Evolutionary conservation across 306 rosid species (phyloP).

Genomic region (Senna tora): DNA sequence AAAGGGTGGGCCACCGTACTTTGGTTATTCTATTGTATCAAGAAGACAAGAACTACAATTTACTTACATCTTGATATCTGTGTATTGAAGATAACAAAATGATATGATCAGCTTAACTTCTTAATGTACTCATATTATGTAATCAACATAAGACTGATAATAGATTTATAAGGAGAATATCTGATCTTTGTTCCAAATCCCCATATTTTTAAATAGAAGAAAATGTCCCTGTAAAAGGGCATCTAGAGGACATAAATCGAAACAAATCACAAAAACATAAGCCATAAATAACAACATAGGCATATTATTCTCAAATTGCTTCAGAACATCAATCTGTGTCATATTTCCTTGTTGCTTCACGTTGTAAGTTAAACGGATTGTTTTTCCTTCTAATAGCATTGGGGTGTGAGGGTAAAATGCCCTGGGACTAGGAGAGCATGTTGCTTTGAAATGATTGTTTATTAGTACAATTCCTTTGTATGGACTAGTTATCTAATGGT

Average conservation of each 20-base stretch:
- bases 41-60: not conserved
- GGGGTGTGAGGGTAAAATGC: not conserved
- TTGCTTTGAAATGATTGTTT: conserved; percentile 23
- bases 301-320: conserved; percentile 6
- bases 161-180: not conserved
- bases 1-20: not conserved
- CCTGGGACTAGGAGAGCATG: not conserved
- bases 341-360: not conserved
- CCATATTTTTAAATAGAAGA: conserved; percentile 7
- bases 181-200: conserved; percentile 11
- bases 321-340: not conserved
- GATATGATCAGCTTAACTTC: not conserved
- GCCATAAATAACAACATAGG: conserved; percentile 8
- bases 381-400: not conserved
- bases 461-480: not conserved
- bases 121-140: not conserved
- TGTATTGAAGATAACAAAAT: not conserved
- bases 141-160: not conserved
- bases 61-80: not conserved
- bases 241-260: conserved; percentile 18
- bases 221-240: conserved; percentile 16
- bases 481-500: conserved; percentile 2
- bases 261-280: conserved; percentile 1
- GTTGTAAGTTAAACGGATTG: not conserved
- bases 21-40: not conserved